These are phyloP conservation scores for Phymatotrichopsis omnivora DNA, from an alignment of 2,329 filamentous ascomycete species.

Conservation along the genomic window DNA sequence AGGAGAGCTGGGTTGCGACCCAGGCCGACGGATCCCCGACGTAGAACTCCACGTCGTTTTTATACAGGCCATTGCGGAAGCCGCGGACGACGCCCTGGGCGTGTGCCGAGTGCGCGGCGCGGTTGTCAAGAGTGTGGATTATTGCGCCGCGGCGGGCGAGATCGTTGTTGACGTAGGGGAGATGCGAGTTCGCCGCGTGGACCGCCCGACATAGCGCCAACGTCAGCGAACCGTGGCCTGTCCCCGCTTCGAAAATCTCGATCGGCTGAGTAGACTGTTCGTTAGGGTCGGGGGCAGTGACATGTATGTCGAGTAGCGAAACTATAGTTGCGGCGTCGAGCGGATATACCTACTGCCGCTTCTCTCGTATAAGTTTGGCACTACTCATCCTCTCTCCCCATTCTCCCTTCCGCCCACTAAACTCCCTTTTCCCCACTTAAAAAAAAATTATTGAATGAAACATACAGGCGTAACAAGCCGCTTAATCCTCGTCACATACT, in stretches of 20 bases:
- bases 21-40: slow-evolving; percentile 55
- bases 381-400: no score
- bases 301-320: slow-evolving; percentile 64
- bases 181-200: slow-evolving; percentile 62
- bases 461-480: slow-evolving; percentile 65
- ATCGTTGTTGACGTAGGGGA: slow-evolving; percentile 39
- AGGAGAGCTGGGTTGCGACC: slow-evolving; percentile 44
- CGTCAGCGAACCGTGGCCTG: slow-evolving; percentile 72
- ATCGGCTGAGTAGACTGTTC: slow-evolving; percentile 41
- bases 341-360: slow-evolving; percentile 45
- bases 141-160: slow-evolving; percentile 49
- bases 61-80: slow-evolving; percentile 62
- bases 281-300: slow-evolving; percentile 34
- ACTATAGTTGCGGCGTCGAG: slow-evolving; percentile 66
- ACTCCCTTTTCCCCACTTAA: neutral
- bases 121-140: slow-evolving; percentile 65
- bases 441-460: slow-evolving; percentile 16
- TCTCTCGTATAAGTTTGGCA: no score
- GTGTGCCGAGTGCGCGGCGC: slow-evolving; percentile 50
- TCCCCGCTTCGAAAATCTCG: slow-evolving; percentile 75
- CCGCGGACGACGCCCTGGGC: slow-evolving; percentile 55
- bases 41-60: slow-evolving; percentile 62
- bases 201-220: slow-evolving; percentile 65
- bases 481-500: slow-evolving; percentile 59
- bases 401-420: slow-evolving; percentile 1